Base-by-base conservation (phyloP, 1,284 basidiomycete genomes). In the Lignosus rhinocerotis region DNA sequence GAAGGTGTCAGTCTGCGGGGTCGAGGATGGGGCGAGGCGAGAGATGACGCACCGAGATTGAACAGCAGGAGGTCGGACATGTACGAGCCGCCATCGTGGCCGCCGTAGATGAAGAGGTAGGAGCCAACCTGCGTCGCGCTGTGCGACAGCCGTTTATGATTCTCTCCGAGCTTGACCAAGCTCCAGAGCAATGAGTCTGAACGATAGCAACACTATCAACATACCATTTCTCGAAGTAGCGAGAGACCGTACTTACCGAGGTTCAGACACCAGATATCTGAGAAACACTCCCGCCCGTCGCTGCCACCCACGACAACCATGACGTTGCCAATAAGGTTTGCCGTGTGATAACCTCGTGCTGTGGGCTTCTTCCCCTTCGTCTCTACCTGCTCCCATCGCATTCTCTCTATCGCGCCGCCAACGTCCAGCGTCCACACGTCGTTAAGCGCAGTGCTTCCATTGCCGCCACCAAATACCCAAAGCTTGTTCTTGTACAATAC, bases 81-180 rank as follows among this genome's bases (percentile, higher is more conserved):
- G 72, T 96, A 97, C 45, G 86, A 78, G 19, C 79, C 76, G 9
- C 90, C 90, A 66, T 95, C 90, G 73, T 96, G 94, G 0, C 95
- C 94, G 2, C 94, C 95, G 57, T 90, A 81, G 56, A 96, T 83
- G 75, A 95, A 95, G 0, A 97, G 83, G 68, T 94, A 96, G 1
- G 92, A 94, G n/a, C 95, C 95, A 16, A 97, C 91, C 70, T 93
- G 93, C 0, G 93, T 94, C 3, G 93, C 83, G 5, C 90, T 91
- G 68, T 97, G 94, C 31, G 93, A 92, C 36, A 96, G 79, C 10
- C 94, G 85, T 59, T 88, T 85, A 69, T 92, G 83, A 25, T 78
- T 72, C 43, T 80, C 80, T 44, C 78, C 75, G 38, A 80, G 74
- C 62, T 83, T 79, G 21, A 92, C 78, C 46, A 82, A 76, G 19